Conservation (phyloP, 2,329 filamentous ascomycete genomes). For the Cercospora sp. region DNA sequence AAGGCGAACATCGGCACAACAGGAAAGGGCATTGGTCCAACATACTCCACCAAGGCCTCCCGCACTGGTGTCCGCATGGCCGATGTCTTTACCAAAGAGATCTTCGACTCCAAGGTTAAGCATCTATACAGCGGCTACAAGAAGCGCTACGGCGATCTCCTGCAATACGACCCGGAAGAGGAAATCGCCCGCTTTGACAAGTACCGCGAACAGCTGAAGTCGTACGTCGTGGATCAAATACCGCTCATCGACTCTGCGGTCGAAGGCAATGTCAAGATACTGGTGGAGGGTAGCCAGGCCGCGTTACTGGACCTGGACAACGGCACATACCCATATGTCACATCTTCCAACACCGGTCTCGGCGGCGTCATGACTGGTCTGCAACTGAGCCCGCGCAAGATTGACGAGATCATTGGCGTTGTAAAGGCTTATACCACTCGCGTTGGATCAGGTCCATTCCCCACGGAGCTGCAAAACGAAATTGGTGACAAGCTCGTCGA, state of each 20-base stretch:
- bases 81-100: slow-evolving; percentile 66
- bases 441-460: slow-evolving; percentile 62
- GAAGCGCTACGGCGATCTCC: slow-evolving; percentile 67
- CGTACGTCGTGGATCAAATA: slow-evolving; percentile 67
- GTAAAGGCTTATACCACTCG: slow-evolving; percentile 67
- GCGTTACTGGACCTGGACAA: slow-evolving; percentile 68
- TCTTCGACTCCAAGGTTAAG: slow-evolving; percentile 67
- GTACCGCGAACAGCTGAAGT: slow-evolving; percentile 58
- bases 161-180: slow-evolving; percentile 68
- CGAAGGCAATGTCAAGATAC: slow-evolving; percentile 58
- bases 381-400: slow-evolving; percentile 60
- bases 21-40: slow-evolving; percentile 53
- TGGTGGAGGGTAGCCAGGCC: slow-evolving; percentile 69
- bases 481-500: slow-evolving; percentile 58
- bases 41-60: slow-evolving; percentile 63
- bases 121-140: slow-evolving; percentile 62
- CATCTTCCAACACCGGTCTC: slow-evolving; percentile 60
- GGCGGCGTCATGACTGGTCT: slow-evolving; percentile 65
- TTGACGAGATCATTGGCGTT: slow-evolving; percentile 64
- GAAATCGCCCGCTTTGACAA: slow-evolving; percentile 64
- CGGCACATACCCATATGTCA: slow-evolving; percentile 63
- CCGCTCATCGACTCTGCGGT: slow-evolving; percentile 64
- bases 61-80: slow-evolving; percentile 66
- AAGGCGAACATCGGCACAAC: slow-evolving; percentile 55
- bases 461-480: slow-evolving; percentile 63